Conservation (phyloP, 1,139 yeast species). For the Arxiozyma heterogenica region DNA sequence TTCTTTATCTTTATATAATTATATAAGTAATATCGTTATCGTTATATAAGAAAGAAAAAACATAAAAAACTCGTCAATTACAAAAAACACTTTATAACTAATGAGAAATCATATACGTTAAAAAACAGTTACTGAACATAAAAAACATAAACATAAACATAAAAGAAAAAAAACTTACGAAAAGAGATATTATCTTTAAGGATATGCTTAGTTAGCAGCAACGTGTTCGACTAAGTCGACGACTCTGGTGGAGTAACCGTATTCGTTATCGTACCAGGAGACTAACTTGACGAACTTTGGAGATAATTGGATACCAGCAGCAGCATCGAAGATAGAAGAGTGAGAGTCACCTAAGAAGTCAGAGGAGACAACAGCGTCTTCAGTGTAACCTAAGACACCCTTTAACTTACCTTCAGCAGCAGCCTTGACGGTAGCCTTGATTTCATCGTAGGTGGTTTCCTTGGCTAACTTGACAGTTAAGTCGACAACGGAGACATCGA, state of each 20-base stretch:
- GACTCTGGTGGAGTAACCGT: slow-evolving; percentile 85
- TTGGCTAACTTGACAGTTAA: slow-evolving; percentile 62
- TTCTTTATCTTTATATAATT: too few relatives aligned
- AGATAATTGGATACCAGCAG: slow-evolving; percentile 78
- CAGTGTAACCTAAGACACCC: slow-evolving; percentile 76
- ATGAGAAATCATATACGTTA: background rate
- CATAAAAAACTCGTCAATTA: background rate
- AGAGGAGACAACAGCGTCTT: slow-evolving; percentile 76
- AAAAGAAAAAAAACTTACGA: background rate
- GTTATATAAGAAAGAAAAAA: background rate
- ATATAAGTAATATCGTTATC: too few relatives aligned
- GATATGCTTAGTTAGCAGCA: slow-evolving; percentile 33
- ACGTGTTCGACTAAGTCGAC: slow-evolving; percentile 77
- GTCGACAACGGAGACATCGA: slow-evolving; percentile 75
- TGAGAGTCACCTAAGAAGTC: slow-evolving; percentile 70
- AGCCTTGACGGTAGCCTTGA: slow-evolving; percentile 57
- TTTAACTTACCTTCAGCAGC: slow-evolving; percentile 64
- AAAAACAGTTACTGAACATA: background rate
- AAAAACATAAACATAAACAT: background rate
- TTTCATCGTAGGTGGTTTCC: slow-evolving; percentile 67
- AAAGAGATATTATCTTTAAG: slow-evolving; percentile 15
- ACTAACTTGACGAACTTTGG: slow-evolving; percentile 78
- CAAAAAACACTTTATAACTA: background rate
- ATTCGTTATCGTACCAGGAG: slow-evolving; percentile 86
- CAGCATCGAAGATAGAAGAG: slow-evolving; percentile 76